Evolutionary conservation across 768 basidiomycete species (phyloP), one percentile per base, ranked within the genome.

Genomic region (Suillus bovinus): DNA sequence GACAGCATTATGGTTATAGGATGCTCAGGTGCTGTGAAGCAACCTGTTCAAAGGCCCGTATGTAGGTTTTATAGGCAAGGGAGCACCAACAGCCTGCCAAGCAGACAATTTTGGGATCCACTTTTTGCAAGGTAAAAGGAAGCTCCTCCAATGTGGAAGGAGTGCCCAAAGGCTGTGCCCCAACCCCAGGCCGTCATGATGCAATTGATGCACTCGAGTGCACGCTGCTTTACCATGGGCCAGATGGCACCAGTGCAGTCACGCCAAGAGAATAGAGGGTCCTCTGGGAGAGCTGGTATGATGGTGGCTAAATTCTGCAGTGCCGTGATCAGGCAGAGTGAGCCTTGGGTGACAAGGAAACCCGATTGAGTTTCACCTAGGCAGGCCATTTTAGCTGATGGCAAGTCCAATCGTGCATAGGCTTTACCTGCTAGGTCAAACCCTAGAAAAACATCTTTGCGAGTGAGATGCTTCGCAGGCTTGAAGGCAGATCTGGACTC

Each of bases 351-450:
- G 6, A 20, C 7, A 3, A 42, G 41, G 20, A 42, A 42, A 9
- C 20, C 20, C 2, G 41, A 42, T 8, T 42, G 20, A 8, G 41
- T 42, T 7, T 42, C 41, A 7, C 41, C 41, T 3, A 9, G 41
- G 3, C 8, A 2, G 6, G 20, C 41, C 2, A 20, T 42, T 60
- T 81, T 80, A 0, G 78, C 78, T 3, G 65, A 34, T 0, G 76
- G 79, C 0, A 81, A 65, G 57, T 71, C 63, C 0, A 80, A 65
- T 0, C 70, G 61, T 0, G 69, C 73, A 67, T 75, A 79, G 2
- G 56, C 60, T 4, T 63, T 63, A 7, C 71, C 70, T 49, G 74
- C 63, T 1, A 67, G 42, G 66, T 79, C 76, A 0, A 2, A 1
- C 1, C 47, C 67, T 6, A 76, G 58, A 33, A 64, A 11, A 2